phyloP scores from a whole-genome alignment of 116 monocot genomes.

The Dioscorea cayenensis region DNA sequence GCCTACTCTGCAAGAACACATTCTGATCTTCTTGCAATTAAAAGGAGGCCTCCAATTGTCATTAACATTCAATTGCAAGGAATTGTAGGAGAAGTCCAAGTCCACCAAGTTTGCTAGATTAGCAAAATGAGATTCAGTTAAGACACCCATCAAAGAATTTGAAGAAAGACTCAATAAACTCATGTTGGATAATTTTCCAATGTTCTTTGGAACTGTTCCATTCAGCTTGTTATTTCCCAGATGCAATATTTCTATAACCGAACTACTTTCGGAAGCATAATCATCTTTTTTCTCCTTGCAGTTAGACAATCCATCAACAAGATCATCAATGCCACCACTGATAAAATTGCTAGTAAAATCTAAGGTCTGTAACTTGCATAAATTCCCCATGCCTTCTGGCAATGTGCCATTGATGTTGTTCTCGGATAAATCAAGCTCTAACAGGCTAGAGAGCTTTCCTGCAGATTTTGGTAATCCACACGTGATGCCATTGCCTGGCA shows the following conservation, averaged over 20 bases:
- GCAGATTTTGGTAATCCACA: no score
- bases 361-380: no score
- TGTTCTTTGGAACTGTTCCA: neutral
- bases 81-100: neutral
- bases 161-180: neutral
- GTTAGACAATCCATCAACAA: neutral
- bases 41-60: neutral
- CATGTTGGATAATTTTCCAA: neutral
- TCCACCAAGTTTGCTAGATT: neutral
- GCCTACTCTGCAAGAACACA: conserved; percentile 1
- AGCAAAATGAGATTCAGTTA: conserved; percentile 1
- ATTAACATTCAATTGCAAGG: neutral
- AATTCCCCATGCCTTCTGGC: no score
- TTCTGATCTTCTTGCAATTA: neutral
- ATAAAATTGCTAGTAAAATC: no score
- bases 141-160: neutral
- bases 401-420: no score
- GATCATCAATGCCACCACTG: no score
- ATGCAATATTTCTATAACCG: no score
- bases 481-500: no score
- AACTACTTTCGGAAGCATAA: no score
- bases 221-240: neutral
- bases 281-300: no score
- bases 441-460: no score
- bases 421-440: no score